phyloP scores from a whole-genome alignment of 768 basidiomycete genomes.

The Boletus barrowsii region DNA sequence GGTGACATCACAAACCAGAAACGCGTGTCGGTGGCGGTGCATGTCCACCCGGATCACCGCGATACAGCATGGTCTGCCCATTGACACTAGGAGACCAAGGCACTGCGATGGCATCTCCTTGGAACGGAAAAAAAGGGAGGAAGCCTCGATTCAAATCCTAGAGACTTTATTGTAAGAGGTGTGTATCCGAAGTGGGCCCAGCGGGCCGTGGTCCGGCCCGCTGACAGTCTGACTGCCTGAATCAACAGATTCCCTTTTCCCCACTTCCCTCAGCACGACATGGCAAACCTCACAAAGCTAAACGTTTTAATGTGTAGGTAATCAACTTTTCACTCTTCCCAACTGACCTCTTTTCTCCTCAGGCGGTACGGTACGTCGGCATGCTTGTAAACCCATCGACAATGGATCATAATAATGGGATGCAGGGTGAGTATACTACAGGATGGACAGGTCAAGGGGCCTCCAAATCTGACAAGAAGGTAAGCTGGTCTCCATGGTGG shows the following conservation, averaged over 20 bases:
- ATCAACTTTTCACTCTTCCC: background rate
- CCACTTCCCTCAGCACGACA: slow-evolving; percentile 15
- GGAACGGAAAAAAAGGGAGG: background rate
- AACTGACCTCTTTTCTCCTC: slow-evolving; percentile 10
- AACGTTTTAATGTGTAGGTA: slow-evolving; percentile 78
- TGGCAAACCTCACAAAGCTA: slow-evolving; percentile 50
- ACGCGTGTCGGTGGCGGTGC: slow-evolving; percentile 26
- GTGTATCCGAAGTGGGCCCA: too few species aligned
- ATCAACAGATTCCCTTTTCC: background rate
- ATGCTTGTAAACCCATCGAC: background rate
- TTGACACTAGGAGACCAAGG: background rate
- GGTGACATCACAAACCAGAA: slow-evolving; percentile 28
- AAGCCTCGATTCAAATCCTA: too few species aligned
- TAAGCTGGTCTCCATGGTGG: slow-evolving; percentile 26
- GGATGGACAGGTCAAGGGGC: slow-evolving; percentile 93
- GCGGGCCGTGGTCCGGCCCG: too few species aligned
- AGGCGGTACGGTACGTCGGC: slow-evolving; percentile 46
- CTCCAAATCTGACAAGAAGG: slow-evolving; percentile 94
- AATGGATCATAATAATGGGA: background rate
- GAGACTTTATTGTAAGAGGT: too few species aligned
- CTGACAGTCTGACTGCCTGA: too few species aligned
- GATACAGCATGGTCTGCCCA: slow-evolving; percentile 2
- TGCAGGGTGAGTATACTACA: slow-evolving; percentile 86
- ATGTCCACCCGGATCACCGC: slow-evolving; percentile 8
- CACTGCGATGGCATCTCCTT: background rate